These are phyloP conservation scores for Nitzschia palea DNA, from an alignment of 108 stramenopile genomes.

Conservation along the genomic window DNA sequence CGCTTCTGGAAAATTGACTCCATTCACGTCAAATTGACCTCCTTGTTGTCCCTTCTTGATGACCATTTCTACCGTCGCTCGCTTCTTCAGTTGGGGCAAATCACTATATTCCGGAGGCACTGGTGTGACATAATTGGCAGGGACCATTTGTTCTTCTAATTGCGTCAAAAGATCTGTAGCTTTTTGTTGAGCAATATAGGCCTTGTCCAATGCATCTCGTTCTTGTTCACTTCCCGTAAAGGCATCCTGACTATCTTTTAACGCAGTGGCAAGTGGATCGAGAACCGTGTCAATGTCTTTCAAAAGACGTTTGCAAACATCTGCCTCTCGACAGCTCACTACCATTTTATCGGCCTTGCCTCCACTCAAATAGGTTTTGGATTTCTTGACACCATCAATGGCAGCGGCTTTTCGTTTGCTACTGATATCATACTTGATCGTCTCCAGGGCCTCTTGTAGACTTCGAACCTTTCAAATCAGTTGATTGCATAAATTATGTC, in stretches of 20 bases:
- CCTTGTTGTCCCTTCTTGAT: slow-evolving; percentile 76
- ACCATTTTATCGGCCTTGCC: slow-evolving; percentile 68
- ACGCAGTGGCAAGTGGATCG: slow-evolving; percentile 53
- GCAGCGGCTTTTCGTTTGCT: slow-evolving; percentile 86
- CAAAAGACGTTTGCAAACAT: slow-evolving; percentile 47
- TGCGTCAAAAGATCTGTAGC: slow-evolving; percentile 60
- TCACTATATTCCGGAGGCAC: slow-evolving; percentile 85
- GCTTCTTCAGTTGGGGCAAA: slow-evolving; percentile 82
- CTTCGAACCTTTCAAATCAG: slow-evolving; percentile 59
- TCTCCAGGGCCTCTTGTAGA: slow-evolving; percentile 82
- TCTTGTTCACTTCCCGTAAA: slow-evolving; percentile 85
- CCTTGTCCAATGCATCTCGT: slow-evolving; percentile 77
- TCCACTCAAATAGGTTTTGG: slow-evolving; percentile 45
- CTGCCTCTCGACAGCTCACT: slow-evolving; percentile 60
- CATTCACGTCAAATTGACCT: slow-evolving; percentile 85
- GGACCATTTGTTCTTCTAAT: slow-evolving; percentile 93
- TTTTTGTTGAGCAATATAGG: slow-evolving; percentile 70
- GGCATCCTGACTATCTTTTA: slow-evolving; percentile 60
- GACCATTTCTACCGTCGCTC: slow-evolving; percentile 91
- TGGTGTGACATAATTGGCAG: slow-evolving; percentile 67
- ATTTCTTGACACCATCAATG: slow-evolving; percentile 80
- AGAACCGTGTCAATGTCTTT: slow-evolving; percentile 47
- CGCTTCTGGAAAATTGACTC: slow-evolving; percentile 74
- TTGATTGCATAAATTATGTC: neutral
- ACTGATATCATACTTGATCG: slow-evolving; percentile 69